Base-by-base conservation (phyloP, 2,329 filamentous ascomycete species). In the Thielaviopsis punctulata region DNA sequence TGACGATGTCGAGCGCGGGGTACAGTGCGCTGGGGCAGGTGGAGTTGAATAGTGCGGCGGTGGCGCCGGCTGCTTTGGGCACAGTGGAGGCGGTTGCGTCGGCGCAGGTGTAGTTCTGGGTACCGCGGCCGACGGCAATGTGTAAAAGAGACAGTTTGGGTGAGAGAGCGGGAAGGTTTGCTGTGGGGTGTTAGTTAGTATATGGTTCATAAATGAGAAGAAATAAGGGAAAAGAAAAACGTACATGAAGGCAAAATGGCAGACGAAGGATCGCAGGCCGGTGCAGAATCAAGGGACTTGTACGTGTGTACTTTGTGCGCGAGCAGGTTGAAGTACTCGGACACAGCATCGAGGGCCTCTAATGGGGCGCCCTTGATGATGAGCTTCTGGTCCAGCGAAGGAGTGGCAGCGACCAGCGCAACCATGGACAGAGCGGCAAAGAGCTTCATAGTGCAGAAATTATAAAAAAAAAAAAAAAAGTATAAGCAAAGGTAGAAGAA, bases 71-170 rank as follows among this genome's bases (percentile, higher is more conserved):
- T 18, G 80, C 72, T 9, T 70, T 71, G 13, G 90, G 89, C 0
- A 68, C 68, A 0, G 78, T 75, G 3, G 75, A 75, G 1, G 76
- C 63, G 59, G 83, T 76, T 56, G 67, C 67, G 51, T 73, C 68
- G 54, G 76, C 71, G 72, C 90, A 95, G 49, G 86, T 93, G 72
- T 95, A 96, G 74, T 95, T 95, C 69, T 95, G 82, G 7, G 85
- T 92, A 55, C 90, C 90, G 45, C 86, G 82, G 60, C 90, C 90
- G 56, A 95, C 72, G 62, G 84, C 86, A 52, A 95, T 83, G 66
- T 93, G 86, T 62, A 78, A 75, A 49, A 93, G 72, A 3, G 63
- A 69, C 25, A 86, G 70, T 52, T 81, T 84, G 6, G 69, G 58
- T 0, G 77, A 68, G 13, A 79, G 78, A 7, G 71, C 57, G 13